Base-by-base conservation (phyloP, 495 filamentous ascomycete species). In the Penicillium paxilli region DNA sequence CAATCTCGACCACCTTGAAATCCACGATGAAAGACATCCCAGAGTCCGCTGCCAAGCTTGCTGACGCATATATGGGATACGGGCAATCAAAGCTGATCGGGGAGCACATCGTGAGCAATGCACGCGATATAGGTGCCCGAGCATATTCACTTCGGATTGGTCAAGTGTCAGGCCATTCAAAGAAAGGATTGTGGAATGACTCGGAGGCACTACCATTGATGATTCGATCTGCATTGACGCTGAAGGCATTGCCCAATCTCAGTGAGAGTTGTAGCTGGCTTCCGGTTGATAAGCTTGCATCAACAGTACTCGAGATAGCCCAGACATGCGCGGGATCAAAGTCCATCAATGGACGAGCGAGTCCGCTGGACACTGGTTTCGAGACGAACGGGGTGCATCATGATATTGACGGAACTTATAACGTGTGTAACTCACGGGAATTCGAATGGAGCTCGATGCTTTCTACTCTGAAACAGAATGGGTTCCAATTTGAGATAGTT, bases 101-200 rank as follows among this genome's bases (percentile, higher is more conserved):
- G 25, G 84, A 87, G 60, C 73, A 72, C 16, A 72, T 84, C 23
- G 64, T 80, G 16, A 66, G 67, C 28, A 55, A 58, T 12, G 74
- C 79, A 1, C 76, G 72, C 12, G 51, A 48, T 11, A 37, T 55
- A 6, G 66, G 75, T 5, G 76, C 74, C 3, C 51, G 66, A 10
- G 65, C 78, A 0, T 73, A 73, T 20, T 76, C 82, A 3, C 68
- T 87, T 5, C 73, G 84, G 3, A 81, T 86, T 10, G 84, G 84
- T 0, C 84, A 87, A 58, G 77, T 87, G 14, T 84, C 81, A 2
- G 83, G 83, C 21, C 69, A 74, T 44, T 73, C 69, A 1, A 71
- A 70, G 44, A 62, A 65, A 48, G 83, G 82, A 1, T 51, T 81
- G 0, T 87, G 84, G 84, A 87, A 86, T 59, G 76, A 79, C 41